Evolutionary conservation across 768 basidiomycete genomes (phyloP).

Genomic region (Infundibulicybe gibba): DNA sequence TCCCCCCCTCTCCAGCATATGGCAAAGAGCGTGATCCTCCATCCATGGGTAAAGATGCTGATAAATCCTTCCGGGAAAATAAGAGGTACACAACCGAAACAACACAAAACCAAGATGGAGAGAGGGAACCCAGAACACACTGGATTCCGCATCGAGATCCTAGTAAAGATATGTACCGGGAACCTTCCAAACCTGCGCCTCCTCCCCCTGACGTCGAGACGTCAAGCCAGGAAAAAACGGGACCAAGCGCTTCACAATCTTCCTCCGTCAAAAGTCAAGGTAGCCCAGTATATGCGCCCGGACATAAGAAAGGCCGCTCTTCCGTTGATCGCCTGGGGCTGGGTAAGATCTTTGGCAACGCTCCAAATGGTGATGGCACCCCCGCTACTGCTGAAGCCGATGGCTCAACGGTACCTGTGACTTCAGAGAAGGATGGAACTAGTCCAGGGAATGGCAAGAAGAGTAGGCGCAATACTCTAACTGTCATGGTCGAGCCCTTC

Average conservation of each 20-base stretch:
- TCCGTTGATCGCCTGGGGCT: conserved; percentile 81
- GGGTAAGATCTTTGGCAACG: conserved; percentile 66
- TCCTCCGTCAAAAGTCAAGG: conserved; percentile 24
- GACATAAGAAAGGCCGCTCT: conserved; percentile 60
- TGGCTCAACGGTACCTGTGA: conserved; percentile 24
- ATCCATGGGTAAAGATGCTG: no score
- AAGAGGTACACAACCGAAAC: background rate
- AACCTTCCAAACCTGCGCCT: conserved; percentile 3
- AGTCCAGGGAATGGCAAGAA: conserved; percentile 41
- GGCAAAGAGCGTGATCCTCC: background rate
- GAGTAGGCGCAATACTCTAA: conserved; percentile 76
- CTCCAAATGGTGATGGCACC: conserved; percentile 18
- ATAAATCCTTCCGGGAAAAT: no score
- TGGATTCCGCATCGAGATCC: no score
- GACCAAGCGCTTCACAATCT: conserved; percentile 19
- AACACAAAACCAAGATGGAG: background rate
- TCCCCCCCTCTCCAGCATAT: conserved; percentile 20
- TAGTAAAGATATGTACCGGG: background rate
- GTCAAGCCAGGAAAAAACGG: conserved; percentile 24
- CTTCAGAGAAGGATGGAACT: conserved; percentile 13
- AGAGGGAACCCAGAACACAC: no score
- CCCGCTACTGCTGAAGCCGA: conserved; percentile 29
- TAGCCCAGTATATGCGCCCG: conserved; percentile 6
- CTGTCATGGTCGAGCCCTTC: conserved; percentile 82
- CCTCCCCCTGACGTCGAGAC: conserved; percentile 3